Evolutionary conservation across 768 basidiomycete species (phyloP), one percentile per base, ranked within the genome.

Genomic region (Lentinula edodes): DNA sequence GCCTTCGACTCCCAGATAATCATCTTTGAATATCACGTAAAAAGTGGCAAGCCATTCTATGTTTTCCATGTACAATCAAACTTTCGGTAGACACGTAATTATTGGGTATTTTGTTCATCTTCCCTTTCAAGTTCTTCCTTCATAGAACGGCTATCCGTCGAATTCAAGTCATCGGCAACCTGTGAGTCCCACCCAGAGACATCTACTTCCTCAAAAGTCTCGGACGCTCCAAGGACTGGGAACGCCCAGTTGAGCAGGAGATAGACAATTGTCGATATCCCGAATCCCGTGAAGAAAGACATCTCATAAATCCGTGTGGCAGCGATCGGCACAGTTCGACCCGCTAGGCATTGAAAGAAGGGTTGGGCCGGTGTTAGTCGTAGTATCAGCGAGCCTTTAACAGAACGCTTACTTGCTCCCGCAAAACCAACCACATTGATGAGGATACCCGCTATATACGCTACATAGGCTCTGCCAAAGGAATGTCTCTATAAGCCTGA

Each of bases 271-370:
- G 82, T 76, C 1, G 90, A 89, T 46, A 87, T 80, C 35, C 83
- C 84, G 65, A 91, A 89, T 34, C 91, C 91, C n/a, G 88, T 88
- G 74, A 93, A 89, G 80, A 92, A 94, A 12, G 89, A 85, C 76
- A 92, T 80, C 57, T 87, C 75, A 72, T 89, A 91, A 65, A 90
- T 82, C 58, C 83, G 80, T n/a, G 84, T 89, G 1, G 90, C 90
- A 5, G 81, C 83, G 28, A 87, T 68, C 6, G 89, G 85, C 1
- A 92, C 90, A 0, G 68, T 71, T 42, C 76, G 78, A 7, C 88
- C 88, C 35, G 84, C 83, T 83, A 58, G 54, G 57, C 35, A 58
- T 43, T 13, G 55, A 18, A 16, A 35, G 45, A 32, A 52, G 23
- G 8, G 61, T 41, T 15, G 39, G 39, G 63, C 28, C 55, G 41